These are phyloP conservation scores for Beauveria medogensis DNA, from an alignment of 2,329 filamentous ascomycete species.

Conservation along the genomic window DNA sequence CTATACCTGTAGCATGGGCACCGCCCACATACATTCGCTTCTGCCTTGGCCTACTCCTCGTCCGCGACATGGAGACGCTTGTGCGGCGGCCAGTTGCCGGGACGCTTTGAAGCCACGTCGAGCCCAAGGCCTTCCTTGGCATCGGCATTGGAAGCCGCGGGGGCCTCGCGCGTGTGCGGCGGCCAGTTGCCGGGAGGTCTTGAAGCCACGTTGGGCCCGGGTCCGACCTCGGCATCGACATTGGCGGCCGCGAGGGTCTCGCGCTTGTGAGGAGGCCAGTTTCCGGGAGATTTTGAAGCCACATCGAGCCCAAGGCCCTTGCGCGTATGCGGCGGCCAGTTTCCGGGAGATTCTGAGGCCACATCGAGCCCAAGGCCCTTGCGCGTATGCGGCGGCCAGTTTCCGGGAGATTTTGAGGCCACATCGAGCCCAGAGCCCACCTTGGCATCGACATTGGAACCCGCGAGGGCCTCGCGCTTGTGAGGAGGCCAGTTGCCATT, in stretches of 20 bases:
- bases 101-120: background rate
- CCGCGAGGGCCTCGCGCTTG: background rate
- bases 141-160: no score
- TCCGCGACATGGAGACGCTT: no score
- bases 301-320: background rate
- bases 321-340: background rate
- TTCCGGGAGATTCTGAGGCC: background rate
- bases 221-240: no score
- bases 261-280: background rate
- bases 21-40: no score
- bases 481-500: background rate
- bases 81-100: background rate
- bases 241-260: background rate
- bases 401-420: background rate
- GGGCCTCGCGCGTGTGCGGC: background rate
- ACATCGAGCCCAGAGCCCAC: no score
- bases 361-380: background rate
- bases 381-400: background rate
- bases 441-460: no score
- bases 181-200: background rate
- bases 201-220: background rate
- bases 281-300: background rate
- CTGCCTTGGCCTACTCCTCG: no score
- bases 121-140: no score
- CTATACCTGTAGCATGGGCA: no score